Evolutionary conservation across 352 stramenopile species (phyloP), one percentile per base, ranked within the genome.

Genomic region (Phytophthora tubulina): DNA sequence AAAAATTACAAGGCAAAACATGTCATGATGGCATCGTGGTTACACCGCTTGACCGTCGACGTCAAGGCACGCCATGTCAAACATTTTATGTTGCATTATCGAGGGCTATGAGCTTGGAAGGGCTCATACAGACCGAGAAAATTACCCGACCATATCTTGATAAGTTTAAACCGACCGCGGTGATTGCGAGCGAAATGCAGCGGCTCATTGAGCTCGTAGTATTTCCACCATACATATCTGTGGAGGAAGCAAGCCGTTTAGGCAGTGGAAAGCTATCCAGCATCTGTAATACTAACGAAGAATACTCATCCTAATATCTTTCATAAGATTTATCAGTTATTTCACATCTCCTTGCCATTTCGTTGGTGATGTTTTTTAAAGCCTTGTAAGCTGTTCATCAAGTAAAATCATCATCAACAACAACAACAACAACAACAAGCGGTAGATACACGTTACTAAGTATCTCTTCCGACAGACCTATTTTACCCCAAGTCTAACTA

Each of bases 31-130:
- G 48, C 15, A 54, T 54, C 27, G 48, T 54, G 4, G 48, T 39
- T 3, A 54, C 41, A 9, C 54, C 39, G 3, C 30, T 62, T 6
- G 14, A 62, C 32, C 54, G 54, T 17, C 39, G 39, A 2, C 21
- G 21, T 27, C n/a, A 31, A 32, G 39, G 4, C 17, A 13, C 30
- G 3, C 54, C 54, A 13, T 21, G 27, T 6, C 38, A 30, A n/a
- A 62, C 38, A 31, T 14, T 62, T 0, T 62, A 62, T 30, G 54
- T 62, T 10, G 54, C 54, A 4, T 10, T 62, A 9, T 13, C 54
- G 7, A 5, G 39, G 1, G 54, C 38, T 1, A 30, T 36, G 0
- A 38, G 38, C 30, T 50, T 62, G 39, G n/a, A 14, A 31, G 36
- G 36, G 21, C 21, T 27, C 21, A 27, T 27, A 27, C 21, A 27